A percentile compares a stretch with the other conserved stretches of the same genome.
These are phyloP conservation scores for Candida sp. DNA, from an alignment of 1,139 yeast genomes.

Conservation along the genomic window DNA sequence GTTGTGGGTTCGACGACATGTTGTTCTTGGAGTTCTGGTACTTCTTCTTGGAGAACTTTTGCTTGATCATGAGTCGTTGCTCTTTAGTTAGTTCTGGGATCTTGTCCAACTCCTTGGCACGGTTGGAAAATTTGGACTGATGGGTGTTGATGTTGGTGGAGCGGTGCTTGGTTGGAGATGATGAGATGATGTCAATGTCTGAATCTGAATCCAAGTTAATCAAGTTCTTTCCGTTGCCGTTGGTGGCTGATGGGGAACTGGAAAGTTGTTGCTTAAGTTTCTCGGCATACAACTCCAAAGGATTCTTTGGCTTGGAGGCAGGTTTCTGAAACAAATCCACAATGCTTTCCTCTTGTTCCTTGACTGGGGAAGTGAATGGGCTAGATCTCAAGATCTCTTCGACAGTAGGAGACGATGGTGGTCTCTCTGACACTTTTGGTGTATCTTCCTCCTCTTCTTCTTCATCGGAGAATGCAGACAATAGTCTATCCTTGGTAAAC, in stretches of 20 bases:
- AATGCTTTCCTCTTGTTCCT: slow-evolving; percentile 17
- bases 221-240: slow-evolving; percentile 13
- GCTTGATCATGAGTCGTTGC: slow-evolving; percentile 36
- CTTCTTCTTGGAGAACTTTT: slow-evolving; percentile 33
- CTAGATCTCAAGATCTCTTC: slow-evolving; percentile 13
- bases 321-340: slow-evolving; percentile 20
- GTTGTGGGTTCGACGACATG: slow-evolving; percentile 1
- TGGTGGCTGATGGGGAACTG: slow-evolving; percentile 25
- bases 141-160: not conserved
- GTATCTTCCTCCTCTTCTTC: slow-evolving; percentile 16
- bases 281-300: slow-evolving; percentile 42
- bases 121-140: slow-evolving; percentile 13
- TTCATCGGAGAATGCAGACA: slow-evolving; percentile 38
- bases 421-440: not conserved
- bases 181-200: slow-evolving; percentile 15
- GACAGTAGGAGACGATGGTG: slow-evolving; percentile 14
- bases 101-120: slow-evolving; percentile 16
- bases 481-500: slow-evolving; percentile 36
- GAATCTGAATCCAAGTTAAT: slow-evolving; percentile 29
- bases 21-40: slow-evolving; percentile 8
- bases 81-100: slow-evolving; percentile 44
- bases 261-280: slow-evolving; percentile 28
- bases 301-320: slow-evolving; percentile 22
- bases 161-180: slow-evolving; percentile 14
- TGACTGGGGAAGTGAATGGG: slow-evolving; percentile 37